Base-by-base conservation (phyloP, 2,329 filamentous ascomycete genomes). In the Diaporthe citriasiana region DNA sequence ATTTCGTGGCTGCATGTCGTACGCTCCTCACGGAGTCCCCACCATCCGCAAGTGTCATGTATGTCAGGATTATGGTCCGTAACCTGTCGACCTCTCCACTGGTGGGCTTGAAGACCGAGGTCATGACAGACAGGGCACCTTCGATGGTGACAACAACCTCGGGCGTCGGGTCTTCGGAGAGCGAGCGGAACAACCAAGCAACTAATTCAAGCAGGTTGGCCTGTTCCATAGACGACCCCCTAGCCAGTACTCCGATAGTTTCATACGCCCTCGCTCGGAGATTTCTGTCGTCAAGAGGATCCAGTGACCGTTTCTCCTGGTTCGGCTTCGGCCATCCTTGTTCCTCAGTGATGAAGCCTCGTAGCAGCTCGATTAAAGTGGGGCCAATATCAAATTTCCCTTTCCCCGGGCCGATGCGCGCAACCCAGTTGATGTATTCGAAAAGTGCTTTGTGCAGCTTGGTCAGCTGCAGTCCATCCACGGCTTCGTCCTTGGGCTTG, bases 121-220 rank as follows among this genome's bases (percentile, higher is more conserved):
- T 87, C 76, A 98, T 87, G 72, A 92, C 95, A 5, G 95, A 96
- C 4, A 98, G 85, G 0, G 95, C 93, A 69, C 96, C 94, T 78
- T 98, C 95, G 72, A 98, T 95, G 79, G 95, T 97, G 75, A 97
- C 92, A 60, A 93, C 93, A 1, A 95, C 92, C 12, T 93, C 92
- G 0, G 91, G 89, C 0, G 91, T 93, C 0, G 91, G 89, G 78
- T 98, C 96, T 77, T 95, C 92, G 15, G 93, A 92, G 4, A 98
- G 86, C 0, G 95, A 96, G 35, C 89, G 89, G 79, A 98, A 97
- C 0, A 98, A 87, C 93, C 95, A 98, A 68, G 89, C 74, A 0
- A 90, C 77, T 90, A 90, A 66, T 90, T 85, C 76, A 42, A 89
- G 72, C 86, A 90, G 79, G 87, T 88, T 85, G 51, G 83, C 83